Base-by-base conservation (phyloP, 139 green algal species). In the Ettlia oleoabundans region DNA sequence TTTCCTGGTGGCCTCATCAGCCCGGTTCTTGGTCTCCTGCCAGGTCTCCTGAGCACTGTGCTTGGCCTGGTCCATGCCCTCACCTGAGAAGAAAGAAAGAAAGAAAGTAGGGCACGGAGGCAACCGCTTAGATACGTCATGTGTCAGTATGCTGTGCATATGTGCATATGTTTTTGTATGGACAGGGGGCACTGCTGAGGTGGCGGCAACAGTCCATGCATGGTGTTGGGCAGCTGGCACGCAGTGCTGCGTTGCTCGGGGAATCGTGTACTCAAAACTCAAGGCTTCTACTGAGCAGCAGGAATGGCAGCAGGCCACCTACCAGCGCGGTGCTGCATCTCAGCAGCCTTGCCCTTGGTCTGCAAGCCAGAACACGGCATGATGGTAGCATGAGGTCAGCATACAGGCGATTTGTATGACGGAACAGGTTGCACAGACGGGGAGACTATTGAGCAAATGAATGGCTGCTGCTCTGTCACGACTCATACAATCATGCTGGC, bases 301-400 rank as follows among this genome's bases (percentile, higher is more conserved):
- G n/a, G n/a, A n/a, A n/a, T n/a, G n/a, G n/a, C n/a, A n/a, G n/a
- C n/a, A n/a, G n/a, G n/a, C 28, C 26, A 13, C 38, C 58, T 28
- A 63, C 70, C 72, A 1, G 35, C 72, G 52, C 72, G 72, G 52
- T 79, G 51, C 52, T 52, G 33, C 33, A 67, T n/a, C 72, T 79
- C 72, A 19, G 51, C 35, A 41, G 72, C 72, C 51, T 67, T 67
- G 52, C 52, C 52, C 52, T 67, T 68, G 72, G 70, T 32, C 43
- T 78, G 43, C 41, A 62, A n/a, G n/a, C n/a, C n/a, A n/a, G n/a
- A n/a, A n/a, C n/a, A n/a, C n/a, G n/a, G n/a, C n/a, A n/a, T n/a
- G n/a, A n/a, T n/a, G n/a, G n/a, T n/a, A n/a, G n/a, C n/a, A n/a
- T n/a, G n/a, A n/a, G n/a, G n/a, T n/a, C n/a, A n/a, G n/a, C n/a